Conservation (phyloP, 108 stramenopile genomes). For the Hondaea fermentalgiana region DNA sequence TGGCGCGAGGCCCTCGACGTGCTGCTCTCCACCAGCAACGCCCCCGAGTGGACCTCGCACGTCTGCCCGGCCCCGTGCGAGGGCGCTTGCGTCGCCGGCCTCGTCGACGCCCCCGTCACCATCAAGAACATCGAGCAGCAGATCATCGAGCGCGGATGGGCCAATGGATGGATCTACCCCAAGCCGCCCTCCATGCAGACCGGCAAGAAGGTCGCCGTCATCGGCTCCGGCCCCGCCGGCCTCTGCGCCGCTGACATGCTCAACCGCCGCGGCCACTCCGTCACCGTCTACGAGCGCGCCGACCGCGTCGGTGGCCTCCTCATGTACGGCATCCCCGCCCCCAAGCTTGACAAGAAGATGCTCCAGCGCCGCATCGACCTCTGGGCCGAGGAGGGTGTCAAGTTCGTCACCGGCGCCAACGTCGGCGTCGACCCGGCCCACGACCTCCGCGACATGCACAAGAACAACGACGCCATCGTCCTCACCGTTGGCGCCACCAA, state of each 20-base stretch:
- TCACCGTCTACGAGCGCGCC: constrained; percentile 79
- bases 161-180: constrained; percentile 78
- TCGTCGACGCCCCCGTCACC: constrained; percentile 83
- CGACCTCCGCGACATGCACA: constrained; percentile 61
- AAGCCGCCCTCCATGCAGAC: constrained; percentile 74
- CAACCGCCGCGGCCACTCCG: constrained; percentile 92
- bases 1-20: constrained; percentile 85
- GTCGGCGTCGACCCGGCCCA: constrained; percentile 82
- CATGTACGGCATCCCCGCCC: constrained; percentile 96
- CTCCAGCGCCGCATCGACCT: constrained; percentile 83
- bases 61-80: constrained; percentile 96
- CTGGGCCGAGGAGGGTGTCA: constrained; percentile 85
- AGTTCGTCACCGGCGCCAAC: constrained; percentile 84
- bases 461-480: constrained; percentile 74
- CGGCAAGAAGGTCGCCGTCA: constrained; percentile 82
- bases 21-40: constrained; percentile 89
- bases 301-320: constrained; percentile 87
- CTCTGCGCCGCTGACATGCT: constrained; percentile 82
- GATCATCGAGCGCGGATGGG: constrained; percentile 88
- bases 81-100: constrained; percentile 89
- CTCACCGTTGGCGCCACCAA: constrained; percentile 83
- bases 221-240: constrained; percentile 84
- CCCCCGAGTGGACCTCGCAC: constrained; percentile 92
- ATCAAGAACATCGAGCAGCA: constrained; percentile 95
- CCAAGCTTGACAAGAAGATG: constrained; percentile 93